phyloP scores from a whole-genome alignment of 2,329 filamentous ascomycete genomes.

The Fusarium guadeloupense region DNA sequence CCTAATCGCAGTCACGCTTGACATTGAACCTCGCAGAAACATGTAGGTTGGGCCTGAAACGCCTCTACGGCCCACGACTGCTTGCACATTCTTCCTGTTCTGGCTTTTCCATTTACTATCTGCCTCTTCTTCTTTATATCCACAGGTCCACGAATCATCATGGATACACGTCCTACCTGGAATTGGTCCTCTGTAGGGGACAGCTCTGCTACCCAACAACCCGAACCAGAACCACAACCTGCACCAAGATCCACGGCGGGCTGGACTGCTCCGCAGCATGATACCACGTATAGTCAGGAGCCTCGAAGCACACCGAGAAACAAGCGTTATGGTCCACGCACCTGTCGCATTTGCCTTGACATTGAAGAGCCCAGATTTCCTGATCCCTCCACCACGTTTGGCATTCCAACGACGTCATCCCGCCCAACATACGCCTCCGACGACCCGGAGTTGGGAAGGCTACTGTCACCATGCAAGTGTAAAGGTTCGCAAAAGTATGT shows the following conservation, averaged over 20 bases:
- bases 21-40: conserved; percentile 31
- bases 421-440: conserved; percentile 73
- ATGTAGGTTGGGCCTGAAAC: conserved; percentile 43
- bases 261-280: conserved; percentile 11
- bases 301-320: conserved; percentile 21
- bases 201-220: conserved; percentile 14
- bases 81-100: conserved; percentile 14
- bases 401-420: conserved; percentile 47
- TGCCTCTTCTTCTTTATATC: conserved; percentile 26
- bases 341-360: conserved; percentile 91
- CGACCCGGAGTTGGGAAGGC: conserved; percentile 75
- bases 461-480: conserved; percentile 92
- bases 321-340: conserved; percentile 72
- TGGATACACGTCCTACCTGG: conserved; percentile 44
- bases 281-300: conserved; percentile 9
- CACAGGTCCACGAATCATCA: conserved; percentile 35
- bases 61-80: conserved; percentile 29
- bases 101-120: conserved; percentile 17
- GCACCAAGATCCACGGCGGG: conserved; percentile 9
- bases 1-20: conserved; percentile 5
- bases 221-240: conserved; percentile 16
- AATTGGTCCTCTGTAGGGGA: conserved; percentile 41
- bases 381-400: conserved; percentile 45
- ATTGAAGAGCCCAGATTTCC: conserved; percentile 62
- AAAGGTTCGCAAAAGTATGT: conserved; percentile 94